Evolutionary conservation across 2,329 filamentous ascomycete species (phyloP).

Genomic region (Neocucurbitaria cava): DNA sequence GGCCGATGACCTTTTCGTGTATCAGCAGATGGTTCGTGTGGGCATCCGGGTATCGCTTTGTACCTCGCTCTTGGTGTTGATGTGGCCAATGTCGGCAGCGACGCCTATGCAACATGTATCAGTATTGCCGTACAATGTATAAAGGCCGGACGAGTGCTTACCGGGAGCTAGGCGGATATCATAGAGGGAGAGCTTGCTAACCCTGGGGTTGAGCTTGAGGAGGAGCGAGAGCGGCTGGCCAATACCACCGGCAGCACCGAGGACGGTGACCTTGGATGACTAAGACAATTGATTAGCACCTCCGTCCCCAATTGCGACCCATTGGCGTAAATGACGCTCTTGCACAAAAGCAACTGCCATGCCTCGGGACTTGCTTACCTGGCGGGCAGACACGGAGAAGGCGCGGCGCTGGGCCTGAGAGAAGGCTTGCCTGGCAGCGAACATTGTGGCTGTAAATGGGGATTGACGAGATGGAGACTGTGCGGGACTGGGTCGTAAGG

Average conservation of each 20-base stretch:
- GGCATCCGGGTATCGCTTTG: constrained; percentile 21
- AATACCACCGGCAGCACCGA: constrained; percentile 97
- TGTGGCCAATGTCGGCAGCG: constrained; percentile 96
- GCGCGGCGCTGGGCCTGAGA: constrained; percentile 59
- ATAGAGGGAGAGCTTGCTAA: constrained; percentile 93
- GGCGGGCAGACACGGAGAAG: constrained; percentile 60
- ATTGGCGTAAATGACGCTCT: constrained; percentile 9
- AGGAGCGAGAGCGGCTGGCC: constrained; percentile 97
- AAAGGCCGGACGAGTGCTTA: constrained; percentile 57
- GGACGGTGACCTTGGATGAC: constrained; percentile 97
- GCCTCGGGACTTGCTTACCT: constrained; percentile 50
- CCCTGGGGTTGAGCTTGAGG: constrained; percentile 97
- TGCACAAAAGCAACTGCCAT: constrained; percentile 30
- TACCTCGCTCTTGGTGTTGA: constrained; percentile 94
- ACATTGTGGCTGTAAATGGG: constrained; percentile 62
- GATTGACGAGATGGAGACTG: constrained; percentile 30
- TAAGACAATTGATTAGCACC: constrained; percentile 52
- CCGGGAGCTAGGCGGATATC: constrained; percentile 94
- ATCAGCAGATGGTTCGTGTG: constrained; percentile 25
- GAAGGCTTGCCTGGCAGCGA: constrained; percentile 65
- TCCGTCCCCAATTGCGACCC: constrained; percentile 14
- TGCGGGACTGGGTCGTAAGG: constrained; percentile 26
- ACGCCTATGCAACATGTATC: constrained; percentile 70
- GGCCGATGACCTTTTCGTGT: constrained; percentile 74
- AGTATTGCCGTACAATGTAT: constrained; percentile 11